Conservation (phyloP, 2,329 filamentous ascomycete genomes). For the Talaromyces sp. region DNA sequence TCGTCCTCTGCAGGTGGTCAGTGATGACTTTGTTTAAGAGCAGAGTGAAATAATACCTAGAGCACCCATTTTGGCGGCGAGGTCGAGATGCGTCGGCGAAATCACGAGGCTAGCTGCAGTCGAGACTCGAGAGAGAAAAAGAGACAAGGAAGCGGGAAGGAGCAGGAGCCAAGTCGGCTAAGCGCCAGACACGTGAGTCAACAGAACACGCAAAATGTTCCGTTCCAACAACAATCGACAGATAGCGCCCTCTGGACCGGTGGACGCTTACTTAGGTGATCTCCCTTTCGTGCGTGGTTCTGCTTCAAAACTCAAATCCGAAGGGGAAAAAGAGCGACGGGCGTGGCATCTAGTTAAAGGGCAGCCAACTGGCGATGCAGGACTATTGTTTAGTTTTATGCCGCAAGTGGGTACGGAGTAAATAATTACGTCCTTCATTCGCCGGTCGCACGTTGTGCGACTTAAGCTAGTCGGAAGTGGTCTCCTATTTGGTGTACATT, state of each 20-base stretch:
- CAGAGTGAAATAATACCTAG: not conserved
- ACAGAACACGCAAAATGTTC: not conserved
- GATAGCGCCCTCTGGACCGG: not conserved
- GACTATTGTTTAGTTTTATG: not conserved
- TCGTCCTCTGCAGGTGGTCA: not conserved
- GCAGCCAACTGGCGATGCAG: not conserved
- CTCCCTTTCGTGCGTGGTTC: not conserved
- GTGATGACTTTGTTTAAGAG: not conserved
- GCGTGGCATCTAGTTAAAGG: not conserved
- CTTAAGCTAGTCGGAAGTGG: not conserved
- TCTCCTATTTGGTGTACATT: not conserved
- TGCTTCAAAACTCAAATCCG: not conserved
- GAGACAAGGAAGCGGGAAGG: not conserved
- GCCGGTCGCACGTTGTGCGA: not conserved
- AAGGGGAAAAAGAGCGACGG: not conserved
- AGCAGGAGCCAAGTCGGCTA: not conserved
- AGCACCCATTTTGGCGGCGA: not conserved
- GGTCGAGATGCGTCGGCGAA: not conserved
- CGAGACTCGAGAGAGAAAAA: not conserved
- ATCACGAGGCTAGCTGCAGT: not conserved
- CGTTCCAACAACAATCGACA: too few species aligned
- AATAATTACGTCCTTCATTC: not conserved
- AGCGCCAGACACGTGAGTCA: not conserved
- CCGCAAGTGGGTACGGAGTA: not conserved
- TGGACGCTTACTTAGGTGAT: not conserved